Base-by-base conservation (phyloP, 2,329 filamentous ascomycete genomes). In the Hypoxylon sp. region DNA sequence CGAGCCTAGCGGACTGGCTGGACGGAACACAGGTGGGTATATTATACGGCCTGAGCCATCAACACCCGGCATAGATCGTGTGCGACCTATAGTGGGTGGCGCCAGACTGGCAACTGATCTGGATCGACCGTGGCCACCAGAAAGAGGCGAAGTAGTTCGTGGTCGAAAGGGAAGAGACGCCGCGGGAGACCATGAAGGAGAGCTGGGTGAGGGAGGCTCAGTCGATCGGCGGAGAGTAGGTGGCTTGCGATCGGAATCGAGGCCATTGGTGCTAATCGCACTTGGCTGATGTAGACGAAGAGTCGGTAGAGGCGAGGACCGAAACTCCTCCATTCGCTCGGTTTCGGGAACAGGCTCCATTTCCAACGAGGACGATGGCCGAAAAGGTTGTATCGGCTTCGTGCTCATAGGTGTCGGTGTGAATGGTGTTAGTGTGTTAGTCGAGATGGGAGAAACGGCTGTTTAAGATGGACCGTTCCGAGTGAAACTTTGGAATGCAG, bases 281-380 rank as follows among this genome's bases (percentile, higher is more conserved):
- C 79, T 74, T 44, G 78, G 70, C 61, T 77, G 79, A 59, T 81
- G 82, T 22, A 86, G 76, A 62, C 84, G 83, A 46, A 87, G 76
- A 28, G 79, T 81, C 39, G 86, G 84, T 37, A 87, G 78, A 68
- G 86, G 85, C 54, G 85, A 83, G 56, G 85, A 78, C 65, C 82
- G 84, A 73, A 89, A 90, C 75, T 86, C 86, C 80, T 89, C 87
- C 84, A 90, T 87, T 68, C 86, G 82, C 80, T 89, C 86, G 51
- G 87, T 88, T 79, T 90, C 87, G 69, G 87, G 87, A 72, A 90
- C 87, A 61, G 87, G 86, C 77, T 90, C 87, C 87, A 90, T 90
- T 70, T 71, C 47, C 54, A 37, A 54, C 50, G 55, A 51, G 30
- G 26, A 53, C 26, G 43, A 55, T 44, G 43, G 34, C 59, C 51